Evolutionary conservation across 768 basidiomycete genomes (phyloP), one percentile per base, ranked within the genome.

Genomic region (Tylopilus cervinicoccineus): DNA sequence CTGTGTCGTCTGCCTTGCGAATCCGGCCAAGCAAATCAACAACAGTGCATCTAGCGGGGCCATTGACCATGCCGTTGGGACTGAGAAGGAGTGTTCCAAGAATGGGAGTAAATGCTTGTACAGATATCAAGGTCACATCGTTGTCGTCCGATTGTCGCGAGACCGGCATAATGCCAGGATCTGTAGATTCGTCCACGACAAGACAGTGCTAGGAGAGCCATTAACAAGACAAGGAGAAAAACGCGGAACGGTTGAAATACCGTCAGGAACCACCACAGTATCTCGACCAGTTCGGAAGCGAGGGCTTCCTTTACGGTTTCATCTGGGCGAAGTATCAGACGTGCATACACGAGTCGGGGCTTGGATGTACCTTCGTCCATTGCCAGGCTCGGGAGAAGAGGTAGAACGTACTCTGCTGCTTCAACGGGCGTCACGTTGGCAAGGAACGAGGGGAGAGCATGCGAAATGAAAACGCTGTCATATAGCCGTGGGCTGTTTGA

Each of bases 251-350:
- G 48, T 45, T 26, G 31, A 54, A 64, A 47, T 55, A 82, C 83
- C 47, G 84, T 80, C 58, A 90, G 83, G 69, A 95, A 97, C 84
- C 91, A 95, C 92, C 92, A 96, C 40, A 96, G 79, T 56, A 95
- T 80, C 42, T 78, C 71, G 31, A 89, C 82, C 10, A 98, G 73
- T 55, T 89, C 84, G 2, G 81, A 76, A 1, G 89, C 84, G 20
- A 96, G 80, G 6, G 90, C 88, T 65, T 94, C 93, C 64, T 88
- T 89, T 44, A 96, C 91, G 38, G 76, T 65, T 60, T 95, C 93
- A 51, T 95, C 93, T 91, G 59, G 28, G 50, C 39, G 29, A 54
- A 34, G 40, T 27, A 47, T 57, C 9, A 65, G 47, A 47, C 27
- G 37, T 1, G 33, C 16, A 28, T 16, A 8, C 13, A 22, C 37